Conservation (phyloP, 768 basidiomycete genomes). For the Tylopilus subfusipes region DNA sequence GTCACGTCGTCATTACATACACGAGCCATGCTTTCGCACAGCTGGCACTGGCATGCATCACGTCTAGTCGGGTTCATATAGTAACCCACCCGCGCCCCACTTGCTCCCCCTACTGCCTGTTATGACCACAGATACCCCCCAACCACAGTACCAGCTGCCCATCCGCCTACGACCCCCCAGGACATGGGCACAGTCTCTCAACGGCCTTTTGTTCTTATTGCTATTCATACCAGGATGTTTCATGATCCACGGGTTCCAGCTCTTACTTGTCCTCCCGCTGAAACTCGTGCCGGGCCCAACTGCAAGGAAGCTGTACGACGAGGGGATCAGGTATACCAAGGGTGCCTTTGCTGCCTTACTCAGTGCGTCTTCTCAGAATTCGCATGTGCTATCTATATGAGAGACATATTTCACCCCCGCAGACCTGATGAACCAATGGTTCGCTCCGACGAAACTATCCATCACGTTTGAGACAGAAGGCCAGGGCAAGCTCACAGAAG, state of each 20-base stretch:
- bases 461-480: constrained; percentile 74
- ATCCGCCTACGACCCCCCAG: constrained; percentile 51
- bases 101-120: neutral
- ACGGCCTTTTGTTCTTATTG: constrained; percentile 50
- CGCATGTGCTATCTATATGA: neutral
- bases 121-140: constrained; percentile 19
- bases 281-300: constrained; percentile 57
- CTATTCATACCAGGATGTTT: constrained; percentile 64
- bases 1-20: constrained; percentile 22
- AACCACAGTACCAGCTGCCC: constrained; percentile 41
- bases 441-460: constrained; percentile 70
- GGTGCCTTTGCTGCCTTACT: constrained; percentile 74
- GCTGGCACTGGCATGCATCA: neutral
- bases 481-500: constrained; percentile 55
- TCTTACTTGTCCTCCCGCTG: constrained; percentile 66
- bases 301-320: constrained; percentile 56
- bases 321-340: constrained; percentile 77
- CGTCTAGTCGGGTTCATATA: constrained; percentile 12
- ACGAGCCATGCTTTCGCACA: neutral
- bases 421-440: constrained; percentile 82
- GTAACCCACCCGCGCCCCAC: neutral
- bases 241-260: constrained; percentile 69
- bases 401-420: constrained; percentile 1
- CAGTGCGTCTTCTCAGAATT: constrained; percentile 43
- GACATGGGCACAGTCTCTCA: constrained; percentile 50